These are phyloP conservation scores for Lachnellula arida DNA, from an alignment of 2,329 filamentous ascomycete species.

Conservation along the genomic window DNA sequence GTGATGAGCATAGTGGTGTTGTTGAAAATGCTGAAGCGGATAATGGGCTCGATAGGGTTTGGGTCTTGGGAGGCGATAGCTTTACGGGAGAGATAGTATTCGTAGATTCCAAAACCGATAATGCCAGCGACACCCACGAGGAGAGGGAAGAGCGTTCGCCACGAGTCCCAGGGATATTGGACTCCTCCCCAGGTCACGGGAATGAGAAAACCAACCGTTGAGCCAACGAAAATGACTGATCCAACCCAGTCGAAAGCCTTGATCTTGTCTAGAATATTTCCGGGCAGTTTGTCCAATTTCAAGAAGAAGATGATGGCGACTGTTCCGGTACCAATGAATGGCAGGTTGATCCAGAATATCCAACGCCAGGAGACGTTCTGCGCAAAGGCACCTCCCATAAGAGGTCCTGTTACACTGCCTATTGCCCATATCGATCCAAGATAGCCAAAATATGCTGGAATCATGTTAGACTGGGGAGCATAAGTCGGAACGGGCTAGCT, in stretches of 20 bases:
- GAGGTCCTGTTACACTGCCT: constrained; percentile 48
- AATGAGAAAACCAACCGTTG: constrained; percentile 55
- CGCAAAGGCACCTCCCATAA: constrained; percentile 50
- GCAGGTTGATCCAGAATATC: constrained; percentile 52
- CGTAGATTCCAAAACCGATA: constrained; percentile 49
- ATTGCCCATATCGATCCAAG: constrained; percentile 45
- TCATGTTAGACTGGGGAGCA: constrained; percentile 6
- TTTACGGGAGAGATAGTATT: constrained; percentile 32
- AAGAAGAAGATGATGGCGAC: constrained; percentile 27
- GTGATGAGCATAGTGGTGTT: constrained; percentile 45
- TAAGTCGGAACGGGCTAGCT: constrained; percentile 5
- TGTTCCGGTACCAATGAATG: constrained; percentile 23
- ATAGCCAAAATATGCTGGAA: constrained; percentile 32
- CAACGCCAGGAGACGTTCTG: constrained; percentile 52
- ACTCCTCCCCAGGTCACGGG: constrained; percentile 62
- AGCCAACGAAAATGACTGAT: constrained; percentile 54
- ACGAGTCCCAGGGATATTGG: constrained; percentile 60
- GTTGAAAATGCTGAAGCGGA: constrained; percentile 41
- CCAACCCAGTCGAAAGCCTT: constrained; percentile 60
- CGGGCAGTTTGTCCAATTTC: constrained; percentile 22
- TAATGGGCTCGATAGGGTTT: constrained; percentile 30
- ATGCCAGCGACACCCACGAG: constrained; percentile 50
- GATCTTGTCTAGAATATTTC: constrained; percentile 30
- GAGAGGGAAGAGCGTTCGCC: constrained; percentile 58
- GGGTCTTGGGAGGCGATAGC: constrained; percentile 22